These are phyloP conservation scores for Durotheca rogersii DNA, from an alignment of 495 filamentous ascomycete species.

Conservation along the genomic window DNA sequence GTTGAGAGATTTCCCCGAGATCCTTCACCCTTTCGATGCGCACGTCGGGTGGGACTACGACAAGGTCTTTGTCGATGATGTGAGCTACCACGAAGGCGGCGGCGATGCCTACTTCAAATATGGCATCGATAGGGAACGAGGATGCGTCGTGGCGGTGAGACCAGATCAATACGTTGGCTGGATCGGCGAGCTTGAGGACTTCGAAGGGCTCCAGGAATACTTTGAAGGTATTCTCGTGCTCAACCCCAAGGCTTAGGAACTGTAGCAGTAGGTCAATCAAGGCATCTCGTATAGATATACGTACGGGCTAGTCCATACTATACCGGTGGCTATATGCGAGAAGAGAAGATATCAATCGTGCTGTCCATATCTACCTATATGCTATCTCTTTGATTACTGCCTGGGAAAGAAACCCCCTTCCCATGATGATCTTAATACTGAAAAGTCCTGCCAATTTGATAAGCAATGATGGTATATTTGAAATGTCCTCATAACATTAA, in stretches of 20 bases:
- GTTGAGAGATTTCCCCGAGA: slow-evolving; percentile 54
- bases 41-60: slow-evolving; percentile 64
- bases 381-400: no score
- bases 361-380: no score
- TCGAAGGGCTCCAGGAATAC: slow-evolving; percentile 41
- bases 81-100: slow-evolving; percentile 57
- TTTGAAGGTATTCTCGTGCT: slow-evolving; percentile 40
- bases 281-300: not conserved
- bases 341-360: no score
- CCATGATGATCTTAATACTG: no score
- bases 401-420: no score
- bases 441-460: no score
- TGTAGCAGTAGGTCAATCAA: not conserved
- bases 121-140: slow-evolving; percentile 59
- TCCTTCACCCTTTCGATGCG: slow-evolving; percentile 58
- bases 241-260: slow-evolving; percentile 3
- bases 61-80: slow-evolving; percentile 66
- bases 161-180: slow-evolving; percentile 65
- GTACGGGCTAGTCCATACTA: no score
- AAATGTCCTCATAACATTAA: no score
- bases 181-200: slow-evolving; percentile 58
- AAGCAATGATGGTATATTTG: no score
- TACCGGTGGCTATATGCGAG: no score
- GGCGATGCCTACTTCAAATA: slow-evolving; percentile 65
- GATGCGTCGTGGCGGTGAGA: slow-evolving; percentile 57